Conservation (phyloP, 352 stramenopile genomes). For the Thalassiosira sp. region DNA sequence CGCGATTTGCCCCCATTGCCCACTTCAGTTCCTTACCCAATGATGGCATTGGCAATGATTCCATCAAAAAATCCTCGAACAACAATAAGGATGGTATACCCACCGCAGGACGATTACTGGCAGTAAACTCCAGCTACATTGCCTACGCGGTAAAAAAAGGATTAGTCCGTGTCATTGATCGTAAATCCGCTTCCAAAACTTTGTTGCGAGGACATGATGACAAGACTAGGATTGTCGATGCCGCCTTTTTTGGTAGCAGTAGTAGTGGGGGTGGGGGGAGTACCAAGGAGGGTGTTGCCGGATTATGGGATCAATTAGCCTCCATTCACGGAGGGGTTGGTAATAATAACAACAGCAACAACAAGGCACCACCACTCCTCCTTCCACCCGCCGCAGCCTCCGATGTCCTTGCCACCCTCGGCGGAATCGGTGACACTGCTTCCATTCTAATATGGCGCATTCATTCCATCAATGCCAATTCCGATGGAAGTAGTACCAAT, state of each 20-base stretch:
- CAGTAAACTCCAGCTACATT: constrained; percentile 75
- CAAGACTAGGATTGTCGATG: constrained; percentile 36
- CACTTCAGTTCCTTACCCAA: constrained; percentile 59
- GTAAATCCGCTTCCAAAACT: constrained; percentile 44
- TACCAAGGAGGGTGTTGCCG: constrained; percentile 7
- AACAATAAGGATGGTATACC: constrained; percentile 7
- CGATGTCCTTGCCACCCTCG: constrained; percentile 70
- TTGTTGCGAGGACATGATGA: constrained; percentile 67
- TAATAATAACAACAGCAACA: neutral
- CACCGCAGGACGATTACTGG: constrained; percentile 47
- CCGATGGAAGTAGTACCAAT: neutral
- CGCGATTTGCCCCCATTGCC: constrained; percentile 47
- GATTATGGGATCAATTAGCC: constrained; percentile 16
- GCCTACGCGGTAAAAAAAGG: constrained; percentile 82
- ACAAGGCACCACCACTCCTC: too few relatives aligned
- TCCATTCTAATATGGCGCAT: constrained; percentile 47
- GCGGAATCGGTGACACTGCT: constrained; percentile 23
- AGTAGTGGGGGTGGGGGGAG: neutral
- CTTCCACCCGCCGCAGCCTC: constrained; percentile 6
- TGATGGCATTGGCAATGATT: constrained; percentile 59
- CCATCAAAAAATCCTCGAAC: constrained; percentile 1
- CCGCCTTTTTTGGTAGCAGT: constrained; percentile 32
- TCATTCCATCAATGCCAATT: neutral
- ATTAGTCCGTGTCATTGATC: constrained; percentile 79
- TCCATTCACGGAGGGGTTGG: neutral